These are phyloP conservation scores for Tephrocybe sp. DNA, from an alignment of 768 basidiomycete genomes.

Conservation along the genomic window DNA sequence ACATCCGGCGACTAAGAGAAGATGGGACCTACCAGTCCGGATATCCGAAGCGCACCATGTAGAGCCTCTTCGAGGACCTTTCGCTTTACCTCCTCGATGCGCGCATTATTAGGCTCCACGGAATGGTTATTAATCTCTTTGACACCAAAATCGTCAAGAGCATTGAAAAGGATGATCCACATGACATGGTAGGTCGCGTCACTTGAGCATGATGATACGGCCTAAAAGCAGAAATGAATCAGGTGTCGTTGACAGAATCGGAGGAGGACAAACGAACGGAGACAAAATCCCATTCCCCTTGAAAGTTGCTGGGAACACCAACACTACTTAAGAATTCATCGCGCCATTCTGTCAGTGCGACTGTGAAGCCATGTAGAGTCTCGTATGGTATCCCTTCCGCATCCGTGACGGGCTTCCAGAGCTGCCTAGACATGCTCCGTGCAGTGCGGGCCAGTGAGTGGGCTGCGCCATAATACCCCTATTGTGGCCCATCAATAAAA, in stretches of 20 bases:
- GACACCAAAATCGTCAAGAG: constrained; percentile 83
- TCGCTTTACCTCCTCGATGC: constrained; percentile 63
- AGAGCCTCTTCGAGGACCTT: constrained; percentile 81
- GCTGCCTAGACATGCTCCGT: constrained; percentile 75
- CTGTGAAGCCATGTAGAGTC: constrained; percentile 55
- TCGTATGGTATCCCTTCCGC: constrained; percentile 76
- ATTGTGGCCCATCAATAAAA: constrained; percentile 18
- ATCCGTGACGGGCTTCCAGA: constrained; percentile 81
- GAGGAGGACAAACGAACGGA: constrained; percentile 36
- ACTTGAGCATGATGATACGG: constrained; percentile 66
- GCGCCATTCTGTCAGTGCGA: constrained; percentile 68
- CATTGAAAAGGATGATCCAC: constrained; percentile 84
- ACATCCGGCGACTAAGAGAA: not conserved
- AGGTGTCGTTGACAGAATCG: constrained; percentile 1
- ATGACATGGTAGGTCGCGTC: constrained; percentile 91
- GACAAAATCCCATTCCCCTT: constrained; percentile 89
- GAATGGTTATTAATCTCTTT: constrained; percentile 61
- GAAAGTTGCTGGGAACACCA: constrained; percentile 85
- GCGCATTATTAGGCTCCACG: constrained; percentile 37
- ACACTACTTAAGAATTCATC: constrained; percentile 74
- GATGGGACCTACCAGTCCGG: constrained; percentile 67
- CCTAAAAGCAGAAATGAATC: constrained; percentile 29
- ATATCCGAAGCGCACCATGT: constrained; percentile 83
- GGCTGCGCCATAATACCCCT: constrained; percentile 85
- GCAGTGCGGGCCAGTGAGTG: constrained; percentile 83